These are phyloP conservation scores for Suhomyces sp. DNA, from an alignment of 805 yeast species.

Conservation along the genomic window DNA sequence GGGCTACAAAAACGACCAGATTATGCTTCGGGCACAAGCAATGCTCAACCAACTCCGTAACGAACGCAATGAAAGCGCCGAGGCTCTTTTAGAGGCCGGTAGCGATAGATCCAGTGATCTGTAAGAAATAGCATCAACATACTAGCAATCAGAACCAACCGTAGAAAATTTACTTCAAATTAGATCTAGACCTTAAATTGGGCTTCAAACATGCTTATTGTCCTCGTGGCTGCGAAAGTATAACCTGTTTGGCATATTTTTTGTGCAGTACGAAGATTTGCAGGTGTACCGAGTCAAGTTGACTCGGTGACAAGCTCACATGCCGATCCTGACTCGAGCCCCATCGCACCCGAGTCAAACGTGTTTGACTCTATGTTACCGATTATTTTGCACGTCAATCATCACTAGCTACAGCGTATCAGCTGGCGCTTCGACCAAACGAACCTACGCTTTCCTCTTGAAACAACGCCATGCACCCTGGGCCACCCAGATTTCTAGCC, in stretches of 20 bases:
- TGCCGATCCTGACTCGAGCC: not conserved
- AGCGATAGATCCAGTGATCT: not conserved
- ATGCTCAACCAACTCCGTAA: conserved; percentile 37
- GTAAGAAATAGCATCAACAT: not conserved
- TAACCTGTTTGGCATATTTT: not conserved
- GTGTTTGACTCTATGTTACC: not conserved
- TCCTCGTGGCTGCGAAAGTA: not conserved
- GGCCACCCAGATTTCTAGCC: not conserved
- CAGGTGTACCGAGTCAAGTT: not conserved
- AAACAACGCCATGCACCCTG: not conserved
- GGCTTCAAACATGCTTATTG: not conserved
- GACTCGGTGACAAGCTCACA: not conserved
- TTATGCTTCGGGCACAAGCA: conserved; percentile 38
- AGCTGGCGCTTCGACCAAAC: not conserved
- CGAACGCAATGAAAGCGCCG: conserved; percentile 8
- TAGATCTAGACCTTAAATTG: too few relatives aligned
- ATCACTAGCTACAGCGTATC: not conserved
- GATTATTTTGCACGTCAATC: not conserved
- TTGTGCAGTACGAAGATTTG: not conserved
- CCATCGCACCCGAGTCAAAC: not conserved
- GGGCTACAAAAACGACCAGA: conserved; percentile 20
- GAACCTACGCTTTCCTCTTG: not conserved
- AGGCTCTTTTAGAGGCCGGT: not conserved
- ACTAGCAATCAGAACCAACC: not conserved
- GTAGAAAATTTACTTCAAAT: too few relatives aligned